Evolutionary conservation across 2,329 filamentous ascomycete species (phyloP), one percentile per base, ranked within the genome.

Genomic region (Botrytis porri): DNA sequence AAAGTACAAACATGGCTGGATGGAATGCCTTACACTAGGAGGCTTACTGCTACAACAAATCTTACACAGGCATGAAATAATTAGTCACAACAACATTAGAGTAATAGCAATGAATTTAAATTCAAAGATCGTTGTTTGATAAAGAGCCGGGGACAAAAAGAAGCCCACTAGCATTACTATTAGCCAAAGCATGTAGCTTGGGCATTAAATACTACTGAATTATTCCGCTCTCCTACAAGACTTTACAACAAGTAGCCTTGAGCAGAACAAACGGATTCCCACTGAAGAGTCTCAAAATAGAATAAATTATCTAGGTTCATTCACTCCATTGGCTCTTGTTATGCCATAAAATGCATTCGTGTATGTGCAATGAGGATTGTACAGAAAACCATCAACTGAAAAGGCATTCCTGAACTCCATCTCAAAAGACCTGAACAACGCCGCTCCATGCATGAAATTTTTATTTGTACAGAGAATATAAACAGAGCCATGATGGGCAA

Each of bases 141-240:
- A 48, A 66, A 73, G 66, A 73, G 45, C 60, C 54, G 74, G 37
- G 67, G 75, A 75, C 75, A 70, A 76, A 18, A 77, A 73, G 25
- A 54, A 63, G 29, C 37, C 70, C 74, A 74, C 63, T 75, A 73
- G 71, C 77, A 75, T 76, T 74, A 78, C 76, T 79, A 76, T 76
- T 65, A 75, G 76, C 77, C 75, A 74, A 69, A 76, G 76, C 77
- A 73, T 73, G 41, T 63, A 75, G 74, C 75, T 66, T 66, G 70
- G 70, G 61, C 70, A 71, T 71, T 45, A 32, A 48, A 57, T 73
- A 75, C 74, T 78, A 78, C 73, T 78, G 71, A 75, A 73, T 70
- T 64, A 39, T 73, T 25, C 60, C 22, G 37, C 73, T 22, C 62
- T 64, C 64, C 48, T 51, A 63, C 59, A 51, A 66, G 14, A 62